Conservation (phyloP, 1,284 basidiomycete genomes). For the Boletellus sp. region DNA sequence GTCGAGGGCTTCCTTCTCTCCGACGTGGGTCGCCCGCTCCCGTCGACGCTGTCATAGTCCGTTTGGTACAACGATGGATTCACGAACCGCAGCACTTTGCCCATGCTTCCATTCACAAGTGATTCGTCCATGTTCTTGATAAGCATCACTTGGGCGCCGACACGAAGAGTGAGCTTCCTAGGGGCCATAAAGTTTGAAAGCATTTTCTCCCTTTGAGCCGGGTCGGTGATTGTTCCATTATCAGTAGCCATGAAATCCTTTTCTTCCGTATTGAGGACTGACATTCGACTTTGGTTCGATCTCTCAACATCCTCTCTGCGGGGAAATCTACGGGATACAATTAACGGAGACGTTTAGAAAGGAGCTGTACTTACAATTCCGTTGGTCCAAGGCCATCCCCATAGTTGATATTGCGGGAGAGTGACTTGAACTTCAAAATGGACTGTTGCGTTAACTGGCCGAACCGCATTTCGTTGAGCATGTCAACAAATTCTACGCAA, state of each 20-base stretch:
- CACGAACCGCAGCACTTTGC: slow-evolving; percentile 55
- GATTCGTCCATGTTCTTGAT: slow-evolving; percentile 73
- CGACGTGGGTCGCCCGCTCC: slow-evolving; percentile 31
- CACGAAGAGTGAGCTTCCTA: slow-evolving; percentile 52
- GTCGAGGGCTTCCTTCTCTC: slow-evolving; percentile 24
- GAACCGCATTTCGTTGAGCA: slow-evolving; percentile 91
- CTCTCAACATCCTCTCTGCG: slow-evolving; percentile 82
- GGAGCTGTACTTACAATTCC: slow-evolving; percentile 54
- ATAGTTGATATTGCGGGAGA: slow-evolving; percentile 60
- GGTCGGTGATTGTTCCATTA: slow-evolving; percentile 50
- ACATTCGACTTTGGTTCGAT: slow-evolving; percentile 68
- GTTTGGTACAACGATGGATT: slow-evolving; percentile 28
- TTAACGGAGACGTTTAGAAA: slow-evolving; percentile 3
- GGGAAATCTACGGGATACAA: slow-evolving; percentile 58
- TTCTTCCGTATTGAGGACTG: slow-evolving; percentile 40
- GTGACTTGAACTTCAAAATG: slow-evolving; percentile 55
- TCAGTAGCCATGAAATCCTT: slow-evolving; percentile 50
- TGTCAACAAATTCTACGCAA: slow-evolving; percentile 72
- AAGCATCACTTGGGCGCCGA: slow-evolving; percentile 52
- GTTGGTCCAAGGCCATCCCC: slow-evolving; percentile 76
- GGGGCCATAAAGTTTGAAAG: slow-evolving; percentile 76
- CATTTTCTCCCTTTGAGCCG: slow-evolving; percentile 56
- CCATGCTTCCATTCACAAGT: slow-evolving; percentile 74
- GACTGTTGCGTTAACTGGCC: slow-evolving; percentile 61
- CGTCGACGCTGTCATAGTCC: slow-evolving; percentile 30